Conservation (phyloP, 1,139 yeast genomes). For the Saccharomycopsis phalli region DNA sequence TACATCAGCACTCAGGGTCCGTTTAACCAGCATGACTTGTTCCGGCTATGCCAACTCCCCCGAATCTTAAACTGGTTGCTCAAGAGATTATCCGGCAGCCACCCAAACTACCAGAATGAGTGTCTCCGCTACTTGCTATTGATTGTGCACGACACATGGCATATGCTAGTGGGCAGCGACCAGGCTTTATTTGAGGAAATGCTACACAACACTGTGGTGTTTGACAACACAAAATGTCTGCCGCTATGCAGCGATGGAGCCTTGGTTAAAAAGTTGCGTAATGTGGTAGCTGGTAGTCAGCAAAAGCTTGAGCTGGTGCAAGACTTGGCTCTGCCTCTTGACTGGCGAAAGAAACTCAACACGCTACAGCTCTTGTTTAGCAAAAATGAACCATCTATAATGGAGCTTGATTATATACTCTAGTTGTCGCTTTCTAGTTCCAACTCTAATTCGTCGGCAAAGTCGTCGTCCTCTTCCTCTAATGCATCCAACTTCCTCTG, state of each 20-base stretch:
- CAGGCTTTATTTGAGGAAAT: background rate
- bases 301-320: too few relatives aligned
- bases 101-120: too few relatives aligned
- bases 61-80: background rate
- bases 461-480: slow-evolving; percentile 7
- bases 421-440: slow-evolving; percentile 12
- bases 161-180: background rate
- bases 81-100: too few relatives aligned
- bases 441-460: slow-evolving; percentile 9
- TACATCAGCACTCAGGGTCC: background rate
- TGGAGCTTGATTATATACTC: too few relatives aligned
- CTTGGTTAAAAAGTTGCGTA: too few relatives aligned
- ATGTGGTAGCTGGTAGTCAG: too few relatives aligned
- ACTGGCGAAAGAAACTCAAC: too few relatives aligned
- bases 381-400: too few relatives aligned
- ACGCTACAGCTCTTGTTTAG: too few relatives aligned
- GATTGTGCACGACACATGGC: background rate
- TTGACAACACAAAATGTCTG: background rate
- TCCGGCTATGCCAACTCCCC: background rate
- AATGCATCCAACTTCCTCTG: slow-evolving; percentile 22
- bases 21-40: background rate
- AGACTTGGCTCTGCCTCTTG: too few relatives aligned
- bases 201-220: background rate
- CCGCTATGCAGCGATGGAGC: too few relatives aligned
- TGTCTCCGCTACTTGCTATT: background rate